Percentiles rank a stretch among this genome's conserved stretches.
These are phyloP conservation scores for Mollisiaceae sp. DNA, from an alignment of 2,329 filamentous ascomycete genomes.

Conservation along the genomic window DNA sequence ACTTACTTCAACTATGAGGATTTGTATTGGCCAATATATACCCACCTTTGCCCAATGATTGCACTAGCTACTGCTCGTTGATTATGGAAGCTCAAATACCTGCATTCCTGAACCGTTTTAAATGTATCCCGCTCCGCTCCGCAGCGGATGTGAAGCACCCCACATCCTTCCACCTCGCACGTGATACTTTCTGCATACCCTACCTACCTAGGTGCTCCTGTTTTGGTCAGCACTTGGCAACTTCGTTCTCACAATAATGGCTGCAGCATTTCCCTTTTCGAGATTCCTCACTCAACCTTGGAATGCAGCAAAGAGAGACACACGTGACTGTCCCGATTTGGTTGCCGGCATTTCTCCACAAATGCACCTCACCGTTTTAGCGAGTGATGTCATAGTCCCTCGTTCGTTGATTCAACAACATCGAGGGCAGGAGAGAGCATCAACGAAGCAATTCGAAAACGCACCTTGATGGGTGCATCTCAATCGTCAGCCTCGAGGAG, in stretches of 20 bases:
- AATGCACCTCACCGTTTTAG: neutral
- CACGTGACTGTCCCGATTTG: neutral
- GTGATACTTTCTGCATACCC: neutral
- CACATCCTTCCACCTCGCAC: neutral
- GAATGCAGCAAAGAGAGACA: neutral
- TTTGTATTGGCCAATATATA: neutral
- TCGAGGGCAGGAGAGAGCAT: neutral
- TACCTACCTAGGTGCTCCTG: too few species aligned
- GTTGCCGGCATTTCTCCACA: neutral
- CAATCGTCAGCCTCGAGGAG: neutral
- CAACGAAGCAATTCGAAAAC: neutral
- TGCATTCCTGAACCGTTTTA: neutral
- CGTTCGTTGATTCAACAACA: neutral
- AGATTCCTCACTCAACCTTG: neutral
- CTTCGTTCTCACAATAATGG: neutral
- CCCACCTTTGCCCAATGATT: neutral
- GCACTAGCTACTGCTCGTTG: neutral
- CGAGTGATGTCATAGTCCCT: neutral
- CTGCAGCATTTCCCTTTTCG: neutral
- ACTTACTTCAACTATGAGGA: neutral
- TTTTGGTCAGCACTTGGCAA: neutral
- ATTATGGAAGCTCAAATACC: neutral
- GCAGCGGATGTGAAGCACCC: neutral
- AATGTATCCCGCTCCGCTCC: neutral
- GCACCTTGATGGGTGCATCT: constrained; percentile 1